Evolutionary conservation across 805 yeast genomes (phyloP), one percentile per base, ranked within the genome.

Genomic region (Teunomyces lycoperdinae): DNA sequence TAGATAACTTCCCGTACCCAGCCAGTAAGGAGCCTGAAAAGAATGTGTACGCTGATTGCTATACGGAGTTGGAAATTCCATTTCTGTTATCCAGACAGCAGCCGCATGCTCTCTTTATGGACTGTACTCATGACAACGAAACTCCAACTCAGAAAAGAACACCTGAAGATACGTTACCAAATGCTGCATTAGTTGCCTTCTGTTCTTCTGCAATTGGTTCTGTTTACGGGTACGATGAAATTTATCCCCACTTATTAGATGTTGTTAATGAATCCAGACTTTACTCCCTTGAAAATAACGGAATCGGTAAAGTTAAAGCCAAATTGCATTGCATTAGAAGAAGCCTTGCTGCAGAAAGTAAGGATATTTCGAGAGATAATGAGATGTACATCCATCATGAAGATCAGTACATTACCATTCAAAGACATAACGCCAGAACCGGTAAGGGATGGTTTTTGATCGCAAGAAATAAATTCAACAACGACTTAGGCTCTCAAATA

Each of bases 31-130:
- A 72, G 29, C 74, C 78, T 0, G 17, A 53, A 54, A 29, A 49
- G 34, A 42, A 41, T 17, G 24, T 9, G 11, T 45, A 27, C 26
- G 17, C 56, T 31, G 53, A 45, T 14, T 46, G 54, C 10, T 48
- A 57, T 20, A 80, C 90, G 5, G 90, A 86, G 61, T 69, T 86
- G 51, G 82, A 81, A 50, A 76, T 87, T 43, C 92, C 95, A 2
- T 77, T 76, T 54, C 73, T 80, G 8, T 73, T 92, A 42, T 74
- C 83, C 1, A 75, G 85, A 3, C 79, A 84, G 39, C 81, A 84
- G n/a, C 95, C 96, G 3, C 97, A 90, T 68, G 97, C 98, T 0
- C 73, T 94, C 57, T 86, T 92, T 57, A 92, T 94, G 97, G 98
- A 94, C 62, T 92, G 97, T 60, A 91, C 98, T 1, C 99, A 92